Evolutionary conservation across 768 basidiomycete species (phyloP).

Genomic region (Russula earlei): DNA sequence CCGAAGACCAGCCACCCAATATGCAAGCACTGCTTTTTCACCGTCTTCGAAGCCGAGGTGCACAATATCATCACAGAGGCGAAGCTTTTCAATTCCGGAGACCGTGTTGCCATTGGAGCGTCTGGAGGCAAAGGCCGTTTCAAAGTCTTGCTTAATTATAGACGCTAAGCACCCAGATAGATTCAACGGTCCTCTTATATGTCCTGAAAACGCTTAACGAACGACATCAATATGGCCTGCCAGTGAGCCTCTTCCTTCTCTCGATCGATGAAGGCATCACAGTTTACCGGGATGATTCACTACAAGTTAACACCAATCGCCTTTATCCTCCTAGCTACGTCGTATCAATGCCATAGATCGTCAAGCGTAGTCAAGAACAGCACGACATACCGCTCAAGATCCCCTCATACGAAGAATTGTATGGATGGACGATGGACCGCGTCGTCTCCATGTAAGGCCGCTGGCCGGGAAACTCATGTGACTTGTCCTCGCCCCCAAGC

Average conservation of each 20-base stretch:
- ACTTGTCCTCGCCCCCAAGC: no score
- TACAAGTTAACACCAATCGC: conserved; percentile 53
- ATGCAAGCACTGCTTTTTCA: conserved; percentile 93
- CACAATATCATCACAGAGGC: conserved; percentile 89
- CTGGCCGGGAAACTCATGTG: no score
- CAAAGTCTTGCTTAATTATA: background rate
- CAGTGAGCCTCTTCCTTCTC: conserved; percentile 78
- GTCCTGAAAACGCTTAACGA: conserved; percentile 95
- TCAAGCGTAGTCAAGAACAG: conserved; percentile 93
- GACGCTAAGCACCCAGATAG: conserved; percentile 32
- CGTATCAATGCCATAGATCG: conserved; percentile 50
- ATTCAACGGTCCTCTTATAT: conserved; percentile 95
- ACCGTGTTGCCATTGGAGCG: conserved; percentile 94
- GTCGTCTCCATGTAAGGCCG: no score
- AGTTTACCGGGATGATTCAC: conserved; percentile 93
- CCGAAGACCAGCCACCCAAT: conserved; percentile 98
- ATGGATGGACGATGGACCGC: conserved; percentile 99
- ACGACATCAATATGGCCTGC: conserved; percentile 87
- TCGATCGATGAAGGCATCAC: conserved; percentile 99
- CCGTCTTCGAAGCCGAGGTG: conserved; percentile 96
- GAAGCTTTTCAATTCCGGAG: conserved; percentile 76
- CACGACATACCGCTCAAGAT: conserved; percentile 95
- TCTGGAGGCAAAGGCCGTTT: conserved; percentile 88
- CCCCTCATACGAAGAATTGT: conserved; percentile 89
- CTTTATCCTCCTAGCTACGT: background rate